Evolutionary conservation across 768 basidiomycete genomes (phyloP), one percentile per base, ranked within the genome.

Genomic region (Pleurotus platypus): DNA sequence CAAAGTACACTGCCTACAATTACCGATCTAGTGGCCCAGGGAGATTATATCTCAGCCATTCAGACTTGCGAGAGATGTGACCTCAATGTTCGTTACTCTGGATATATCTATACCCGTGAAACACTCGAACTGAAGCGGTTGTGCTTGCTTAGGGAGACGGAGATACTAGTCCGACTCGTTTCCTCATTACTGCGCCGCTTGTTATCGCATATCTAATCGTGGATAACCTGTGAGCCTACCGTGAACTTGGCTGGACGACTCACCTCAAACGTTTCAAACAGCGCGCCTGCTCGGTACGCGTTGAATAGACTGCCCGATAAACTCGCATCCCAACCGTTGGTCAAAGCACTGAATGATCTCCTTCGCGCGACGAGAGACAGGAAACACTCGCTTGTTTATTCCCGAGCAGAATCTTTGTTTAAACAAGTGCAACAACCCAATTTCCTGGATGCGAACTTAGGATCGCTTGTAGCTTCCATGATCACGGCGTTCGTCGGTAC

Each of bases 191-290:
- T 9, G 76, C 78, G 3, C 87, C 87, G 12, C 70, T 90, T 30
- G 81, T 87, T 18, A 76, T 91, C 11, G 77, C 80, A 4, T 86
- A 89, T 69, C 73, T 90, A 43, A 84, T 85, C 43, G 56, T 78
- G 40, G 83, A 90, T 62, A 77, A 88, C 57, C 64, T 85, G 89
- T 86, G 62, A 64, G 86, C 70, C 15, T 27, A 35, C 6, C 13
- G 24, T 38, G 22, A 18, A 24, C 22, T 20, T 11, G 45, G 22
- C 45, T 50, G 15, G 7, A 8, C n/a, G 18, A 45, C 37, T 42
- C 38, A 4, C 2, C 12, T 24, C 24, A 50, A 11, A 13, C 20
- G 13, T 45, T 55, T 12, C 16, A 6, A 13, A 22, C 57, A 90
- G 89, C 16, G 72, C 84, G 42, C 78, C 82, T 49, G 88, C 87